Evolutionary conservation across 768 basidiomycete genomes (phyloP).

Genomic region (Gloeopeniophorella convolvens): DNA sequence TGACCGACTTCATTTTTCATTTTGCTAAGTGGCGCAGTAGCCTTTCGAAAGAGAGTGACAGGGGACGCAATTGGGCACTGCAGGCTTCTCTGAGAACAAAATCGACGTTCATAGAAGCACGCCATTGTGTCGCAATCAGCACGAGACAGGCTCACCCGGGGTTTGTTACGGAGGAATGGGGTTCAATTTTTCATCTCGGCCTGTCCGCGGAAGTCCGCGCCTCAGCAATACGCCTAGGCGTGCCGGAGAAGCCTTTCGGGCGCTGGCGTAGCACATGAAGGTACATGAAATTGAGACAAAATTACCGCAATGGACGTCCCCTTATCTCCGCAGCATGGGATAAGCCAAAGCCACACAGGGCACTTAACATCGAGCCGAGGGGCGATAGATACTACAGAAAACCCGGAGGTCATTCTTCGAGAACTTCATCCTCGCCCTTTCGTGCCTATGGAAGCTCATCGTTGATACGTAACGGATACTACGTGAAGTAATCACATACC

Average conservation of each 20-base stretch:
- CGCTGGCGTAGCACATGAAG: too few relatives aligned
- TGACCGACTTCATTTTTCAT: too few relatives aligned
- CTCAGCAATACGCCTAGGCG: neutral
- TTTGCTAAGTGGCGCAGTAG: too few relatives aligned
- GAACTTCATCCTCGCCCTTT: constrained; percentile 61
- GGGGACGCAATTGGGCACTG: neutral
- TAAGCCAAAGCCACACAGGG: neutral
- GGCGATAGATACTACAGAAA: neutral
- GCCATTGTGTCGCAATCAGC: neutral
- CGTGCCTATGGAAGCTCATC: constrained; percentile 43
- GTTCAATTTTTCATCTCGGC: too few relatives aligned
- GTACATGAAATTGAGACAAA: neutral
- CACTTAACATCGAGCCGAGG: neutral
- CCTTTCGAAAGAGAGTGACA: neutral
- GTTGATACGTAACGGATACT: neutral
- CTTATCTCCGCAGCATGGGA: neutral
- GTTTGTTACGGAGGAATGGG: neutral
- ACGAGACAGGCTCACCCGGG: neutral
- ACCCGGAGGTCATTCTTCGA: constrained; percentile 38
- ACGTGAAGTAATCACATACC: constrained; percentile 34
- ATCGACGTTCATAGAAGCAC: constrained; percentile 4
- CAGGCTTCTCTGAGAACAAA: neutral
- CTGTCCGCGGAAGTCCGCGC: neutral
- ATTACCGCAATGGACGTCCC: neutral
- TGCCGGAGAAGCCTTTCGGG: neutral